Evolutionary conservation across 495 filamentous ascomycete species (phyloP).

Genomic region (Aspergillus conjunctus): DNA sequence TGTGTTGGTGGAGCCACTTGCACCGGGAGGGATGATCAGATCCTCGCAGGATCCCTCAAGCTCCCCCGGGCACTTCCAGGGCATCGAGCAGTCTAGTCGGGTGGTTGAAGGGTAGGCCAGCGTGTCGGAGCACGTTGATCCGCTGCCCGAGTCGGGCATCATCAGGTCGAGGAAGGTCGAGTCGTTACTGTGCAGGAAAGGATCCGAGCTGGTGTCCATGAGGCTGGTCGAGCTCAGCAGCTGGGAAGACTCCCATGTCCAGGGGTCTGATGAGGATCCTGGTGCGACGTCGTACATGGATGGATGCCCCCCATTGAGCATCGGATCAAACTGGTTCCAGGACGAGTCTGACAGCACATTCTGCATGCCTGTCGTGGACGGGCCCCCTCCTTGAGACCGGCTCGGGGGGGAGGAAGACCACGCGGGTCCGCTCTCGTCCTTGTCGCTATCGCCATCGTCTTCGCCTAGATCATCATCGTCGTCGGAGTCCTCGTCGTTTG

Average conservation of each 20-base stretch:
- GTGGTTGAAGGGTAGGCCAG: not conserved
- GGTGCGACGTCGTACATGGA: not conserved
- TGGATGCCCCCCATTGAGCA: not conserved
- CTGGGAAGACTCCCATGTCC: not conserved
- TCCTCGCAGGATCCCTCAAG: not conserved
- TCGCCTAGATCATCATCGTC: not conserved
- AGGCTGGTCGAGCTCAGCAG: not conserved
- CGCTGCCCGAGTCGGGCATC: not conserved
- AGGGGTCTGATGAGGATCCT: not conserved
- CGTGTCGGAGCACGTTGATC: not conserved
- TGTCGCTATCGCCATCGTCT: not conserved
- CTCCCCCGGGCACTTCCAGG: not conserved
- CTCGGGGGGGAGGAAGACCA: not conserved
- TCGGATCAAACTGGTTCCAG: not conserved
- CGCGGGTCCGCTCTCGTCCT: not conserved
- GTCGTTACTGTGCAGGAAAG: not conserved
- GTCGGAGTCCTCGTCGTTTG: not conserved
- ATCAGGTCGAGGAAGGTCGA: not conserved
- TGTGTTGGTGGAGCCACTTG: not conserved
- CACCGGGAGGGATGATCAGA: not conserved
- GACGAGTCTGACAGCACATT: not conserved
- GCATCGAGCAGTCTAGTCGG: not conserved
- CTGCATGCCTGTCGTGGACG: not conserved
- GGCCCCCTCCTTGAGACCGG: not conserved
- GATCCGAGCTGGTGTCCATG: not conserved